A percentile compares a stretch with the other conserved stretches of the same genome.
Evolutionary conservation across 768 basidiomycete genomes (phyloP).

Genomic region (Pleurotus tuber-regium): DNA sequence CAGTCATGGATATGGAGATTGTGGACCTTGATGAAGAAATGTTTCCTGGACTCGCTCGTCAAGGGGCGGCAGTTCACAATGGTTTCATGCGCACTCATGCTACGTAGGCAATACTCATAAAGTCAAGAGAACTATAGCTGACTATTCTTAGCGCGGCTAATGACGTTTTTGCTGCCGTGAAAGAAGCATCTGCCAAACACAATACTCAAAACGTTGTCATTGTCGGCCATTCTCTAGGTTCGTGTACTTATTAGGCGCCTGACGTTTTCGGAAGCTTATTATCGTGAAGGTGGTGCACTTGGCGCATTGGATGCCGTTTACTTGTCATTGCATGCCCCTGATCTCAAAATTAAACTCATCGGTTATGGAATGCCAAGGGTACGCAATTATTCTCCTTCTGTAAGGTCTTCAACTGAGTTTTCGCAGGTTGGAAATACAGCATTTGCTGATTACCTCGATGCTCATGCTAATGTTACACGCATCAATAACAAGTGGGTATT

Average conservation of each 20-base stretch:
- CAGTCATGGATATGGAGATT: slow-evolving; percentile 6
- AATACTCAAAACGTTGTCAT: slow-evolving; percentile 1
- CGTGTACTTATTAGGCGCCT: neutral
- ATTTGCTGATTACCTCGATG: slow-evolving; percentile 3
- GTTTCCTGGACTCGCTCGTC: neutral
- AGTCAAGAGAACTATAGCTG: neutral
- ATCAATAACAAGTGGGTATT: slow-evolving; percentile 3
- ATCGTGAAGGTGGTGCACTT: neutral
- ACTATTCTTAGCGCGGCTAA: neutral
- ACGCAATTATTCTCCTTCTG: no score
- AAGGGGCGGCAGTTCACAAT: neutral
- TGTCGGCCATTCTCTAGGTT: slow-evolving; percentile 6
- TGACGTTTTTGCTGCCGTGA: slow-evolving; percentile 6
- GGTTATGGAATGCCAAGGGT: slow-evolving; percentile 7
- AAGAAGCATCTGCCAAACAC: slow-evolving; percentile 2
- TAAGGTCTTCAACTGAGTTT: no score
- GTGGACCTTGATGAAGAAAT: slow-evolving; percentile 1
- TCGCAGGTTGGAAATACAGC: slow-evolving; percentile 3
- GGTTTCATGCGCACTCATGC: slow-evolving; percentile 4
- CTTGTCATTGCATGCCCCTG: neutral
- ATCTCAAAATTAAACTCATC: neutral
- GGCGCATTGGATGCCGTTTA: slow-evolving; percentile 1
- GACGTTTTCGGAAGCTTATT: neutral
- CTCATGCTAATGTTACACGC: neutral
- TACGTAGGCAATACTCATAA: neutral